Base-by-base conservation (phyloP, 345 rosid genomes). In the Odontarrhena argentea region DNA sequence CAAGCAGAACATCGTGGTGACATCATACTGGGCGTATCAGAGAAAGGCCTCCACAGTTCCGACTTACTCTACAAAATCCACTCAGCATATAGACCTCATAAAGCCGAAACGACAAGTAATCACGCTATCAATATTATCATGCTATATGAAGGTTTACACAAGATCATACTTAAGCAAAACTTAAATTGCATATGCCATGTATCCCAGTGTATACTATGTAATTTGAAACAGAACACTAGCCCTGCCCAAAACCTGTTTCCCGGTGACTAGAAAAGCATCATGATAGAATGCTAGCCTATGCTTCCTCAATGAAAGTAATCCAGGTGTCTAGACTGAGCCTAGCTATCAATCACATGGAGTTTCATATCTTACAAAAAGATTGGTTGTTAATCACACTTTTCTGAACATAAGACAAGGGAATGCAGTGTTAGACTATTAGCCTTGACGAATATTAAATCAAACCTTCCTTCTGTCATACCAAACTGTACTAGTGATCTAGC, bases 291-390 rank as follows among this genome's bases (percentile, higher is more conserved):
- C 22, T 12, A 55, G 45, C 18, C 46, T 22, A 56, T 3, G 44
- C 43, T 55, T 37, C 45, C 26, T 60, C 41, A 13, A 44, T 38
- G 65, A 44, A 15, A 45, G 42, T 42, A 25, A 25, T n/a, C n/a
- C 63, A 28, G 18, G 53, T 41, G 25, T 47, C 35, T 14, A 32
- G 28, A 46, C 43, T 32, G 42, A 61, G 54, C 43, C 30, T 32
- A 30, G 32, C 43, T 46, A 22, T 9, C 30, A 24, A 14, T 62
- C 44, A 34, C 34, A 38, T 2, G 5, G 10, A 3, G 11, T 58
- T 12, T 37, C 45, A 18, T 43, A 13, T 43, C 4, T 55, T 22
- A 28, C 63, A 24, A 40, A 3, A 5, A 42, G n/a, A 28, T 3
- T 35, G 2, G 36, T 42, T 25, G 48, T 36, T 25, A n/a, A 55